These are phyloP conservation scores for Rhamnella rubrinervis DNA, from an alignment of 331 rosid species.

Conservation along the genomic window DNA sequence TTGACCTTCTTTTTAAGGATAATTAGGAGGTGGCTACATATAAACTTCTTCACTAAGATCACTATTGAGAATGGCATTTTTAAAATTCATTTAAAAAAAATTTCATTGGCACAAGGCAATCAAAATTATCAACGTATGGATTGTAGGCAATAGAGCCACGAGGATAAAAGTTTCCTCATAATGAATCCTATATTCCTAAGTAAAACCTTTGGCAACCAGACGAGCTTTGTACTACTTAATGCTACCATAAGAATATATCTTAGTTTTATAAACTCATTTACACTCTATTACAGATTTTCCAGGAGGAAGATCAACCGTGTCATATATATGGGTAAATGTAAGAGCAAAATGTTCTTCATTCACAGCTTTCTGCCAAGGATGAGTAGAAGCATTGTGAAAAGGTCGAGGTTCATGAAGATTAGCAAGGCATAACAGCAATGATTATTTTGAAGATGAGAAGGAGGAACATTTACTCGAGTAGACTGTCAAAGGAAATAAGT, in stretches of 20 bases:
- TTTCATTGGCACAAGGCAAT: no score
- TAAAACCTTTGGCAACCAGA: neutral
- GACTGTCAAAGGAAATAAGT: no score
- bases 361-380: constrained; percentile 12
- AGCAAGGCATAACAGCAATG: neutral
- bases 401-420: neutral
- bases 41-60: constrained; percentile 6
- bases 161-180: neutral
- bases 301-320: neutral
- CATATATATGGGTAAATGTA: neutral
- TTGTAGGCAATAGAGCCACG: neutral
- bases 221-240: neutral
- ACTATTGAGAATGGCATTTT: neutral
- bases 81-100: neutral
- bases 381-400: neutral
- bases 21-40: neutral
- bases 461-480: neutral
- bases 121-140: neutral
- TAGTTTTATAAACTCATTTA: constrained; percentile 1
- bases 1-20: no score
- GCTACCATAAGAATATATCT: neutral
- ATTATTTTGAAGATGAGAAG: neutral
- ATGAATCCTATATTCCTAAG: neutral
- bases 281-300: neutral
- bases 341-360: neutral